Base-by-base conservation (phyloP, 2,329 filamentous ascomycete genomes). In the Corinectria fuckeliana region DNA sequence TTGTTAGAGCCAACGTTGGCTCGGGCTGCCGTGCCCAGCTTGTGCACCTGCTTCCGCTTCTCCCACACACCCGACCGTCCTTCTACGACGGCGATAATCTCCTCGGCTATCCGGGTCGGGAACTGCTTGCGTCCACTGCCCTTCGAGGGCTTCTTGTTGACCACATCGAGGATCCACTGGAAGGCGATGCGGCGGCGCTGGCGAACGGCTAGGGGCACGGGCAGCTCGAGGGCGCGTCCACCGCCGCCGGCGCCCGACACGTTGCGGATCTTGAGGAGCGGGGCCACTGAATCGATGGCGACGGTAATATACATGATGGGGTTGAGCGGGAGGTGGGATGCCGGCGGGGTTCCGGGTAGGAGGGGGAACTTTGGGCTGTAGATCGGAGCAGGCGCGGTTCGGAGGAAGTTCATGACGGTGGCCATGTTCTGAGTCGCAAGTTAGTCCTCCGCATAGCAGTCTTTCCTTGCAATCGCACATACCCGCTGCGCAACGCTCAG, bases 231-330 rank as follows among this genome's bases (percentile, higher is more conserved):
- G 11, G 92, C 86, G 32, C 87, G 85, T 76, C 95, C 95, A 80
- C 95, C 95, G 77, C 94, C 94, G 1, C 90, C 91, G 32, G 91
- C 86, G 67, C 92, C 93, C 71, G 87, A 87, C 69, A 92, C 85
- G 61, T 85, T 85, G 54, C 88, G 86, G 72, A 99, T 88, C 66
- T 90, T 89, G 71, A 99, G 81, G 14, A 99, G 84, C 9, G 95
- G 95, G 1, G 93, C 92, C 21, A 99, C 90, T 9, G 92, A 96
- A 82, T 99, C 95, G 71, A 99, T 88, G 28, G 93, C 93, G 28
- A 96, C 84, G 11, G 90, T 92, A 47, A 99, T 88, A 80, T 98
- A 99, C 54, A 91, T 85, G 54, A 96, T 84, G 1, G 95, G 95
- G 76, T 97, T 91, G 28, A 97, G 86, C 3, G 95, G 93, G 9